Evolutionary conservation across 495 filamentous ascomycete species (phyloP).

Genomic region (Clavariopsis aquatica): DNA sequence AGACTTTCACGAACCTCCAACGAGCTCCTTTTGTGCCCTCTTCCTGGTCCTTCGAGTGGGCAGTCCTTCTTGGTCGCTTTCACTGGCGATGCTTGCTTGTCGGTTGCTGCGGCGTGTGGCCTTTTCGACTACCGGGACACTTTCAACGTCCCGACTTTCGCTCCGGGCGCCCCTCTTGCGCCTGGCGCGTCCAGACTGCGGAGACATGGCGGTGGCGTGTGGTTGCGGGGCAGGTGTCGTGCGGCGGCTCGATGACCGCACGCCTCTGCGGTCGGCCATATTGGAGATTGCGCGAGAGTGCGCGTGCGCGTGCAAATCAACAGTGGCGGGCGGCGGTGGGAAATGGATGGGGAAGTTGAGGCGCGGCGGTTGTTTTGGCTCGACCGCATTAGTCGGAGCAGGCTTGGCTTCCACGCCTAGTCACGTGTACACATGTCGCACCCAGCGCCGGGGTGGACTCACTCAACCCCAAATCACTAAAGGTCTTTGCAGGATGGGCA

Average conservation of each 20-base stretch:
- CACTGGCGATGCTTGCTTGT: slow-evolving; percentile 41
- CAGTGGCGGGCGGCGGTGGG: not conserved
- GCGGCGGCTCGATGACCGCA: slow-evolving; percentile 32
- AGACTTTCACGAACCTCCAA: slow-evolving; percentile 14
- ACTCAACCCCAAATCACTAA: too few relatives aligned
- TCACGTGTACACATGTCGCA: too few relatives aligned
- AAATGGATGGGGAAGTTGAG: not conserved
- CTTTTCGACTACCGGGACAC: slow-evolving; percentile 12
- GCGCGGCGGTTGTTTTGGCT: not conserved
- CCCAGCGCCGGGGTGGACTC: too few relatives aligned
- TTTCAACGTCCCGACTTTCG: slow-evolving; percentile 46
- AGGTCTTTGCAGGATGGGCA: too few relatives aligned
- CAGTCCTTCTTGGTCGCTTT: slow-evolving; percentile 19
- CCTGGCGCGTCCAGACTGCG: slow-evolving; percentile 32
- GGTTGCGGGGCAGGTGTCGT: slow-evolving; percentile 29
- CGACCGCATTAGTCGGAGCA: not conserved
- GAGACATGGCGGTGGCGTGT: slow-evolving; percentile 27
- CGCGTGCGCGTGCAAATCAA: not conserved
- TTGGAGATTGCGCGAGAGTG: not conserved
- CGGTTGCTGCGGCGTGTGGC: slow-evolving; percentile 36
- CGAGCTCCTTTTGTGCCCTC: slow-evolving; percentile 8
- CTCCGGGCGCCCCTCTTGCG: slow-evolving; percentile 44
- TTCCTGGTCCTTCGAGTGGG: slow-evolving; percentile 18
- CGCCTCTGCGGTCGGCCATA: slow-evolving; percentile 42
- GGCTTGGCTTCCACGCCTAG: too few relatives aligned